phyloP scores from a whole-genome alignment of 345 rosid species.

The Eucalyptus cladocalyx region DNA sequence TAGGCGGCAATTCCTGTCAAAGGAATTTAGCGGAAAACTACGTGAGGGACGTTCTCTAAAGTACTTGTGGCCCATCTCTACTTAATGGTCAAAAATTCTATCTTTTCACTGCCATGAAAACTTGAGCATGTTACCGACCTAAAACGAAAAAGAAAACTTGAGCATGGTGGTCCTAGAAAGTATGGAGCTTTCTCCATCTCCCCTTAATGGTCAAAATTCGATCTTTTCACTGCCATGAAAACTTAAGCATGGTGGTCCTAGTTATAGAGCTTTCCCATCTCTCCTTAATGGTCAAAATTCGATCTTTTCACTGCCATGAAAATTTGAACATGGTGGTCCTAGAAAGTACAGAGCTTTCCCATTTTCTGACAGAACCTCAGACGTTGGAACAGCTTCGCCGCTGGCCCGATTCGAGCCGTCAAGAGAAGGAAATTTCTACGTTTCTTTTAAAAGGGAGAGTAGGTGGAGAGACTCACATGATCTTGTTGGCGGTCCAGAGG shows the following conservation, averaged over 20 bases:
- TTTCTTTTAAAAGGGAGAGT: background rate
- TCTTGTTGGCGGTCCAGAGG: constrained; percentile 59
- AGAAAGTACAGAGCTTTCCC: background rate
- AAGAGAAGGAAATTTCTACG: background rate
- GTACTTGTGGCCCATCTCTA: background rate
- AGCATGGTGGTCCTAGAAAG: background rate
- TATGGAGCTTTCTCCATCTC: background rate
- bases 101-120: background rate
- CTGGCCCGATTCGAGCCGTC: background rate
- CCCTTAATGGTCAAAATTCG: background rate
- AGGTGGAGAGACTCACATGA: constrained; percentile 16
- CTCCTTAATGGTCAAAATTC: background rate
- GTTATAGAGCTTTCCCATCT: background rate
- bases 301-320: background rate
- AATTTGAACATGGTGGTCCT: background rate
- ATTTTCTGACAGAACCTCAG: background rate
- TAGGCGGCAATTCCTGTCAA: background rate
- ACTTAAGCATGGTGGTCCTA: background rate
- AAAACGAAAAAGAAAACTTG: background rate
- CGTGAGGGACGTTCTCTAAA: background rate
- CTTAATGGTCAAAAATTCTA: background rate
- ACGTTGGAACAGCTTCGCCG: background rate
- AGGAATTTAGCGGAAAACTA: background rate
- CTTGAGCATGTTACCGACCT: background rate
- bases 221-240: background rate